phyloP scores from a whole-genome alignment of 441 rosid species.

The Isatis lusitanica region DNA sequence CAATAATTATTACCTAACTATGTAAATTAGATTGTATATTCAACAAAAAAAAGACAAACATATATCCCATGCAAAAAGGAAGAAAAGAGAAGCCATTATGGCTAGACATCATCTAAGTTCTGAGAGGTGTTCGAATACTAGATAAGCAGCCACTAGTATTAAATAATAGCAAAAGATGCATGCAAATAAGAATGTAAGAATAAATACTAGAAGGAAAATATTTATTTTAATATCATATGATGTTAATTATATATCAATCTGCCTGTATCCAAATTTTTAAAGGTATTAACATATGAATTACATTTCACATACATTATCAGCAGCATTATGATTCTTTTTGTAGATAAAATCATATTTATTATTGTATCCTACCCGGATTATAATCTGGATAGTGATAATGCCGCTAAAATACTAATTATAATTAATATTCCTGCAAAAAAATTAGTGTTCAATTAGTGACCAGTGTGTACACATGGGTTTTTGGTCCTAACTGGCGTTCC shows the following conservation, averaged over 20 bases:
- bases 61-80: too few species aligned
- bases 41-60: too few species aligned
- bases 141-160: too few species aligned
- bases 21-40: too few species aligned
- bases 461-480: neutral
- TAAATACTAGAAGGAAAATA: too few species aligned
- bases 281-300: neutral
- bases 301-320: neutral
- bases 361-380: neutral
- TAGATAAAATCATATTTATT: neutral
- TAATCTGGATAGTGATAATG: neutral
- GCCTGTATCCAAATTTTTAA: neutral
- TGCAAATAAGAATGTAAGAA: too few species aligned
- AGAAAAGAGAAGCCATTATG: too few species aligned
- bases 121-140: too few species aligned
- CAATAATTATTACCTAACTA: too few species aligned
- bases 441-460: neutral
- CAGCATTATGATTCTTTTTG: neutral
- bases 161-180: too few species aligned
- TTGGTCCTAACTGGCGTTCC: slow-evolving; percentile 23
- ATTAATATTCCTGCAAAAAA: neutral
- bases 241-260: neutral
- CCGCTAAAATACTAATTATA: neutral
- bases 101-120: too few species aligned
- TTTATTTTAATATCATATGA: neutral